Percentiles rank a stretch among this genome's conserved stretches.
Conservation (phyloP, 2,329 filamentous ascomycete species). For the Madurella mycetomatis region DNA sequence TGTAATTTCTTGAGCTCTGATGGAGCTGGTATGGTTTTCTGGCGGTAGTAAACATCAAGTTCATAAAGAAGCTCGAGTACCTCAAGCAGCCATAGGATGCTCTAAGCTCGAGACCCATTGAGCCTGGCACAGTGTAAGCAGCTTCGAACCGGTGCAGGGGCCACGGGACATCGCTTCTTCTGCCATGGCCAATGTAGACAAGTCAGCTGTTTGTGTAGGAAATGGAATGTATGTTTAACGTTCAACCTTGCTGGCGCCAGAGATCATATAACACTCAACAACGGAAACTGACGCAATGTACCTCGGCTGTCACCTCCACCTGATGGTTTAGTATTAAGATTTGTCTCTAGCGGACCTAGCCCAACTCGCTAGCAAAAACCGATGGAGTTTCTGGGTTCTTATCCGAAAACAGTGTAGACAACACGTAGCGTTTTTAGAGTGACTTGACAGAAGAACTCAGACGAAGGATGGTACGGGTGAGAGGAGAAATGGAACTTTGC, state of each 20-base stretch:
- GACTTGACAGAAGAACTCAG: no score
- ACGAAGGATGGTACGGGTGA: no score
- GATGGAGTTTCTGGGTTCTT: no score
- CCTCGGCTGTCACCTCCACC: not conserved
- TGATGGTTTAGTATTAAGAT: no score
- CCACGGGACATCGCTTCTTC: constrained; percentile 11
- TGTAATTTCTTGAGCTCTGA: constrained; percentile 72
- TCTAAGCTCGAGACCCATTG: constrained; percentile 74
- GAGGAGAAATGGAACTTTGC: no score
- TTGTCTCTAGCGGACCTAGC: no score
- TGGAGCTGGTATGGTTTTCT: constrained; percentile 58
- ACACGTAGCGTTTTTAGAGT: no score
- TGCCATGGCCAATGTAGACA: constrained; percentile 7
- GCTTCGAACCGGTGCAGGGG: no score
- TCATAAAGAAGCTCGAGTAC: constrained; percentile 77
- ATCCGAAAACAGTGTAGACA: no score
- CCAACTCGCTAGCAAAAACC: no score
- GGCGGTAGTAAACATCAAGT: constrained; percentile 72
- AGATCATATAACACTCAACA: no score
- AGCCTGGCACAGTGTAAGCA: constrained; percentile 57
- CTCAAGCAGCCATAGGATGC: constrained; percentile 81
- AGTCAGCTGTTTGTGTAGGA: not conserved
- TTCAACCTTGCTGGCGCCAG: no score
- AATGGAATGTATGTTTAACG: not conserved
- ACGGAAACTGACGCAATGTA: not conserved